These are phyloP conservation scores for Rhododendron molle DNA, from an alignment of 148 eudicot genomes.

Conservation along the genomic window DNA sequence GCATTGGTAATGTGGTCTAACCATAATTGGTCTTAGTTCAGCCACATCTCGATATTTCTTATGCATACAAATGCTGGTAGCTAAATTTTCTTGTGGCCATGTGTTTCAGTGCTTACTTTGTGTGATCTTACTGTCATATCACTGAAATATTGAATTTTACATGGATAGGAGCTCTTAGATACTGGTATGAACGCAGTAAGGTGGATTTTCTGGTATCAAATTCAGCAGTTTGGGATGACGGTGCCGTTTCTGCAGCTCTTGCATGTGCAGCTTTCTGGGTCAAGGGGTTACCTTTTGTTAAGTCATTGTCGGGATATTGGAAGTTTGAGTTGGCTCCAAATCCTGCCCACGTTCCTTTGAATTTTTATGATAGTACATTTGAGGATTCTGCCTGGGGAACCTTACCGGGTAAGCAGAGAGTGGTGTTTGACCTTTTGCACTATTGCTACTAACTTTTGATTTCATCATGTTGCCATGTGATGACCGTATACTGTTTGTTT, in stretches of 20 bases:
- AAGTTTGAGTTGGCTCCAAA: constrained; percentile 67
- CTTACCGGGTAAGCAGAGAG: constrained; percentile 57
- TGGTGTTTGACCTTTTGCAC: background rate
- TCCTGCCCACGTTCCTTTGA: constrained; percentile 48
- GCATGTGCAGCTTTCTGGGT: constrained; percentile 93
- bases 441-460: background rate
- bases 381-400: constrained; percentile 78
- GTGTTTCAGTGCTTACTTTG: background rate
- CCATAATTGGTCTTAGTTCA: background rate
- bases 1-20: background rate
- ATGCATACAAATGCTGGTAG: background rate
- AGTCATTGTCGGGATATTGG: constrained; percentile 88
- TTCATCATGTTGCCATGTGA: background rate
- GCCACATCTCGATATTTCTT: background rate
- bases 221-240: constrained; percentile 83
- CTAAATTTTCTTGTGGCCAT: background rate
- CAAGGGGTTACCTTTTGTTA: constrained; percentile 80
- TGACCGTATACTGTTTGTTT: background rate
- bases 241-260: constrained; percentile 72
- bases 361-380: constrained; percentile 51
- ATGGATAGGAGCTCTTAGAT: constrained; percentile 64
- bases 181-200: constrained; percentile 78
- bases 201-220: constrained; percentile 56
- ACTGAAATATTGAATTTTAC: background rate
- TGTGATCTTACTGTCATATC: background rate